A percentile compares a stretch with the other conserved stretches of the same genome.
Conservation (phyloP, 2,329 filamentous ascomycete species). For the Daldinia eschscholtzii region DNA sequence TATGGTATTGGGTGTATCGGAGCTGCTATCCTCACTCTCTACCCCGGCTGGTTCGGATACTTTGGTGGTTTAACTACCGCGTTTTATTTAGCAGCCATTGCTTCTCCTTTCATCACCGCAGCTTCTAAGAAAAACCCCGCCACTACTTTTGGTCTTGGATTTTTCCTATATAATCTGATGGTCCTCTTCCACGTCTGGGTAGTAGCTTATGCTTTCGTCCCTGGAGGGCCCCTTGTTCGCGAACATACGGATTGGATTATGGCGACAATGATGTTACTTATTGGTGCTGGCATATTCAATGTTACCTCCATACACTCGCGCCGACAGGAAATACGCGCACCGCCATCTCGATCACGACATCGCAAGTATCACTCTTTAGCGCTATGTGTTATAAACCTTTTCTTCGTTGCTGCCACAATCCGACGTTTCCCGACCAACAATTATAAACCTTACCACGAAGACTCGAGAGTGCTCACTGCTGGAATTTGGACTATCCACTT, state of each 20-base stretch:
- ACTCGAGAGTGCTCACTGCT: constrained; percentile 89
- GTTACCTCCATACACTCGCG: constrained; percentile 66
- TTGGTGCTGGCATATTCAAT: constrained; percentile 88
- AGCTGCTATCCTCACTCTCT: constrained; percentile 81
- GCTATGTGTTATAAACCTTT: constrained; percentile 80
- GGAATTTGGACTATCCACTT: constrained; percentile 99
- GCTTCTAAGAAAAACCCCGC: constrained; percentile 83
- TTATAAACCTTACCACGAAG: constrained; percentile 88
- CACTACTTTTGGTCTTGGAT: constrained; percentile 86
- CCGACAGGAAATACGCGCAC: constrained; percentile 55
- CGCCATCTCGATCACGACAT: constrained; percentile 56
- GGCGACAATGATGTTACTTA: constrained; percentile 83
- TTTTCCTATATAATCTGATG: constrained; percentile 91
- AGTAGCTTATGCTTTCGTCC: constrained; percentile 97
- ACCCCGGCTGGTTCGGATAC: constrained; percentile 88
- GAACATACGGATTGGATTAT: constrained; percentile 98
- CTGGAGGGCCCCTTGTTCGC: constrained; percentile 89
- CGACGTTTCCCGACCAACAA: constrained; percentile 93
- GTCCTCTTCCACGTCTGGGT: constrained; percentile 99
- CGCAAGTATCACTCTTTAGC: constrained; percentile 68
- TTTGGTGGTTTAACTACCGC: constrained; percentile 83
- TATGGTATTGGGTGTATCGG: constrained; percentile 84
- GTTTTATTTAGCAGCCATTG: constrained; percentile 83
- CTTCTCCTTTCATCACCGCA: constrained; percentile 79
- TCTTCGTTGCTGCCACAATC: constrained; percentile 85